Percentiles rank a stretch among this genome's conserved stretches.
Evolutionary conservation across 1,284 basidiomycete species (phyloP).

Genomic region (Microbotryum violaceum): DNA sequence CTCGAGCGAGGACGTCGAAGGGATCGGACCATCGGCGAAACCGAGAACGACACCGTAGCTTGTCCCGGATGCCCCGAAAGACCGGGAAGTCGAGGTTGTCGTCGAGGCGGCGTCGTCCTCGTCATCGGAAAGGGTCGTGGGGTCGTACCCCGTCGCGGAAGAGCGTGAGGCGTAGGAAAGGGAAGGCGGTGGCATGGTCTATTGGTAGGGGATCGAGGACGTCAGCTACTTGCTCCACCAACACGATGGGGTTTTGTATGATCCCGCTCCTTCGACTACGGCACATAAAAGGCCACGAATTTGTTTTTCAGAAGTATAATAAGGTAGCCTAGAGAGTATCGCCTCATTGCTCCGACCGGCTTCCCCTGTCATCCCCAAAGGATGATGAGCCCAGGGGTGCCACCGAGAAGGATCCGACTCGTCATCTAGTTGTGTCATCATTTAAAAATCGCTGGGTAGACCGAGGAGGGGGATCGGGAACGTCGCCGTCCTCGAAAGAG

Average conservation of each 20-base stretch:
- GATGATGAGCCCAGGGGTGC: conserved; percentile 13
- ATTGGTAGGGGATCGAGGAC: background rate
- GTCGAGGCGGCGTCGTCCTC: conserved; percentile 15
- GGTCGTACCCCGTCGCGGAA: conserved; percentile 17
- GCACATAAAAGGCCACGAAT: background rate
- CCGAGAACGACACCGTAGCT: conserved; percentile 22
- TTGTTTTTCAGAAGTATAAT: background rate
- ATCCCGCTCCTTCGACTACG: background rate
- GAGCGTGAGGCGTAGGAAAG: conserved; percentile 9
- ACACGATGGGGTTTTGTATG: background rate
- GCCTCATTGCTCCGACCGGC: too few relatives aligned
- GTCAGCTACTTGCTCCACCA: background rate
- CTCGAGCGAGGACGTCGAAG: background rate
- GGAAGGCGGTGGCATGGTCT: conserved; percentile 19
- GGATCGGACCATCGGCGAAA: conserved; percentile 21
- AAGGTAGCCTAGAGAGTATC: conserved; percentile 28
- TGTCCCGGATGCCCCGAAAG: conserved; percentile 1
- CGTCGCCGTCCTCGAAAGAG: too few relatives aligned
- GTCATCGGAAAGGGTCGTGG: conserved; percentile 25
- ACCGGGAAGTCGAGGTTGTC: conserved; percentile 10
- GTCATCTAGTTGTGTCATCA: conserved; percentile 20
- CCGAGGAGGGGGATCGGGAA: too few relatives aligned
- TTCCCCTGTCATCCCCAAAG: conserved; percentile 1
- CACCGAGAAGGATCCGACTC: conserved; percentile 26
- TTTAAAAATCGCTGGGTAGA: background rate